Conservation (phyloP, 2,329 filamentous ascomycete genomes). For the Penicillium sp. region DNA sequence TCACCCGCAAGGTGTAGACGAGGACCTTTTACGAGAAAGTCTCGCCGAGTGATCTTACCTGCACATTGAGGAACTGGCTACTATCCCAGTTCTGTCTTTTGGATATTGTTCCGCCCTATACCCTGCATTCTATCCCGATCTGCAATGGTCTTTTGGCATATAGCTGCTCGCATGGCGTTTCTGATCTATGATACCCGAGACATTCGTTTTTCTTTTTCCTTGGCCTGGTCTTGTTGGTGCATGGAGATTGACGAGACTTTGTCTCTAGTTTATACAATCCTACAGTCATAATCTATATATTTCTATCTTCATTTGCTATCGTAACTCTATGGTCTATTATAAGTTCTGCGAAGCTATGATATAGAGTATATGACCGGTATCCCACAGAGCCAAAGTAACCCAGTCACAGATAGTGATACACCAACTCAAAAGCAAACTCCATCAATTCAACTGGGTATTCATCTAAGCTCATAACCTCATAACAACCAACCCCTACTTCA, state of each 20-base stretch:
- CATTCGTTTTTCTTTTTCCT: background rate
- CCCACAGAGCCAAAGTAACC: no score
- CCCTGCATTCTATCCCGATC: background rate
- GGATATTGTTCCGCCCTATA: background rate
- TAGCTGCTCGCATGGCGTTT: background rate
- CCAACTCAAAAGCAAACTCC: background rate
- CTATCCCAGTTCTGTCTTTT: background rate
- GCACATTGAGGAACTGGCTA: background rate
- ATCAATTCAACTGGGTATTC: background rate
- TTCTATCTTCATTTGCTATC: no score
- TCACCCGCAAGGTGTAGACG: conserved; percentile 58
- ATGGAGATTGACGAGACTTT: background rate
- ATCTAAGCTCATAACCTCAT: background rate
- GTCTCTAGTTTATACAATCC: no score
- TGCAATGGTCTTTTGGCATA: background rate
- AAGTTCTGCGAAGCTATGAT: no score
- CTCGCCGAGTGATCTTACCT: conserved; percentile 44
- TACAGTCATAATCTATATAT: no score
- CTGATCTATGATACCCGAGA: background rate
- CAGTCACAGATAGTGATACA: background rate
- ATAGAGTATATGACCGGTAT: no score
- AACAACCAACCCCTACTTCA: background rate
- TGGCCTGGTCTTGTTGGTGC: background rate
- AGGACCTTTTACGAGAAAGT: conserved; percentile 60
- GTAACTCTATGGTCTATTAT: no score